These are phyloP conservation scores for Penicillium sp. DNA, from an alignment of 2,329 filamentous ascomycete species.

Conservation along the genomic window DNA sequence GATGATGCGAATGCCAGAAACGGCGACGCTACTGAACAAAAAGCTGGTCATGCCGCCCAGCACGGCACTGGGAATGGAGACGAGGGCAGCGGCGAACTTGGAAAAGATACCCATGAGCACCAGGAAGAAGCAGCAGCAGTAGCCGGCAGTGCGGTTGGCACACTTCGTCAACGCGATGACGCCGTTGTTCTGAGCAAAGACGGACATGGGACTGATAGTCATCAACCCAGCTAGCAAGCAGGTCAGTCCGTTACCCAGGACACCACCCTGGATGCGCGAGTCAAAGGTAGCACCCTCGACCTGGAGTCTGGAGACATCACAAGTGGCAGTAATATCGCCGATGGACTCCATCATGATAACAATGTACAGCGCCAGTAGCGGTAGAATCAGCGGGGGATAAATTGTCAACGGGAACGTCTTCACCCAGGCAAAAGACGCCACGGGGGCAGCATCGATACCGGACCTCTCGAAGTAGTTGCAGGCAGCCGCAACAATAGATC, in stretches of 20 bases:
- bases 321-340: slow-evolving; percentile 66
- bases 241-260: slow-evolving; percentile 66
- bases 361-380: slow-evolving; percentile 57
- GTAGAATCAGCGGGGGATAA: slow-evolving; percentile 66
- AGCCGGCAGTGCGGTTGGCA: slow-evolving; percentile 66
- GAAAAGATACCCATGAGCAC: slow-evolving; percentile 68
- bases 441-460: slow-evolving; percentile 60
- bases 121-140: slow-evolving; percentile 64
- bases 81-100: slow-evolving; percentile 67
- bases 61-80: slow-evolving; percentile 58
- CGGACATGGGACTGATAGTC: slow-evolving; percentile 67
- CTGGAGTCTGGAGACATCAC: slow-evolving; percentile 62
- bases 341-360: slow-evolving; percentile 68
- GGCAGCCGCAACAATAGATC: slow-evolving; percentile 65
- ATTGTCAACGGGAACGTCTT: slow-evolving; percentile 65
- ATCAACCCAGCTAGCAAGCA: slow-evolving; percentile 62
- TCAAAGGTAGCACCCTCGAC: slow-evolving; percentile 65
- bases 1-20: slow-evolving; percentile 66
- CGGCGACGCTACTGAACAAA: slow-evolving; percentile 64
- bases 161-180: slow-evolving; percentile 67
- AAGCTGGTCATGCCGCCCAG: slow-evolving; percentile 58
- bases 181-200: slow-evolving; percentile 68
- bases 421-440: slow-evolving; percentile 68
- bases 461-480: slow-evolving; percentile 63
- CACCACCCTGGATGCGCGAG: slow-evolving; percentile 67